Evolutionary conservation across 768 basidiomycete genomes (phyloP).

Genomic region (Pisolithus tinctorius): DNA sequence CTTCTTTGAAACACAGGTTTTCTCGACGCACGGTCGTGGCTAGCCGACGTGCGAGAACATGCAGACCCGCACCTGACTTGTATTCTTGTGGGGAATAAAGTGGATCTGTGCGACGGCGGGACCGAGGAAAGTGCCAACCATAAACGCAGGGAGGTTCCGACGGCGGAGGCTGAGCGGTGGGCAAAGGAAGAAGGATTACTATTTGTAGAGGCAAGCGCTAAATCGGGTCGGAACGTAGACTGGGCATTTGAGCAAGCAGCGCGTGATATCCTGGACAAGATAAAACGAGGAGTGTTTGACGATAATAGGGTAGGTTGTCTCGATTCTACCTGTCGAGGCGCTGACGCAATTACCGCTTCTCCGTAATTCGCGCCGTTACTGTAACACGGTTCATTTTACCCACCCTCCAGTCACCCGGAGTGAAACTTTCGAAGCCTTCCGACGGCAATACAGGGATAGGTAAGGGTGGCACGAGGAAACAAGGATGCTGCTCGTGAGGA

Average conservation of each 20-base stretch:
- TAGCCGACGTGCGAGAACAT: slow-evolving; percentile 77
- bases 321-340: neutral
- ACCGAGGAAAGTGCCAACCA: slow-evolving; percentile 1
- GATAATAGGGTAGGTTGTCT: slow-evolving; percentile 57
- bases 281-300: slow-evolving; percentile 71
- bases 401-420: slow-evolving; percentile 48
- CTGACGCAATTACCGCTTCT: slow-evolving; percentile 4
- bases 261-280: slow-evolving; percentile 70
- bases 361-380: neutral
- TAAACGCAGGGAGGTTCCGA: slow-evolving; percentile 44
- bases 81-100: slow-evolving; percentile 89
- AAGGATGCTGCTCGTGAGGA: slow-evolving; percentile 35
- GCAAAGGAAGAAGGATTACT: slow-evolving; percentile 75
- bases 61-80: slow-evolving; percentile 87
- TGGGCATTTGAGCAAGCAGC: slow-evolving; percentile 69
- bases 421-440: slow-evolving; percentile 50
- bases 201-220: slow-evolving; percentile 86
- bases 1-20: slow-evolving; percentile 43
- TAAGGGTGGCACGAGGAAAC: slow-evolving; percentile 19
- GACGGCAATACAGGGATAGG: slow-evolving; percentile 35
- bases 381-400: neutral
- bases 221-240: slow-evolving; percentile 79
- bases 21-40: slow-evolving; percentile 67
- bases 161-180: slow-evolving; percentile 66
- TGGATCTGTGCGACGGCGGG: slow-evolving; percentile 58